phyloP scores from a whole-genome alignment of 345 rosid species.

The Corymbia maculata region DNA sequence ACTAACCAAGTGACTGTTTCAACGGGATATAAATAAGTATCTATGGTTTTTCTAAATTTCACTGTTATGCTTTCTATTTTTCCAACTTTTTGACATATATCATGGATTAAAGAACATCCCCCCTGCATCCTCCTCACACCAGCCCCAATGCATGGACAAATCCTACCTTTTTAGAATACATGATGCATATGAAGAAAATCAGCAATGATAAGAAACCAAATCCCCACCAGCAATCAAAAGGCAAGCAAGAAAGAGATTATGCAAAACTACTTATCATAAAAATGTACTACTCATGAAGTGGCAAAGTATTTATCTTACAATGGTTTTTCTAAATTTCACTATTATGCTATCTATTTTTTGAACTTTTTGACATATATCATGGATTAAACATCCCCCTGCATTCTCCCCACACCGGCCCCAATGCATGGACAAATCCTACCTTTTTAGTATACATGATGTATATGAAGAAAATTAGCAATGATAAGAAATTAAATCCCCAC shows the following conservation, averaged over 20 bases:
- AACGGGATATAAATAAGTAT: not conserved
- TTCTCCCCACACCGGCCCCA: not conserved
- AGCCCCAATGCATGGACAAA: not conserved
- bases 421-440: not conserved
- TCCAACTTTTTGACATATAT: not conserved
- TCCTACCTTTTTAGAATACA: not conserved
- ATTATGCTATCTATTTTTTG: no score
- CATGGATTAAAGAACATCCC: not conserved
- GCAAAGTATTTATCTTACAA: not conserved
- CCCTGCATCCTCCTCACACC: not conserved
- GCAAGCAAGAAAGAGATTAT: not conserved
- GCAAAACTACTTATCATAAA: not conserved
- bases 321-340: not conserved
- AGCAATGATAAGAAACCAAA: not conserved
- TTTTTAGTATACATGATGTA: not conserved
- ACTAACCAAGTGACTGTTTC: not conserved
- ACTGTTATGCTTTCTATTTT: not conserved
- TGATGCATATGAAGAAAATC: not conserved
- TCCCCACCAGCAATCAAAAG: not conserved
- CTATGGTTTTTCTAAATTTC: not conserved
- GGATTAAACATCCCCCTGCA: not conserved
- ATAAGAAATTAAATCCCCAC: not conserved
- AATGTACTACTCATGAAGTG: not conserved
- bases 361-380: not conserved
- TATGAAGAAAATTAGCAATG: not conserved